phyloP scores from a whole-genome alignment of 164 flowering plant genomes.

The Aristolochia fimbriata region DNA sequence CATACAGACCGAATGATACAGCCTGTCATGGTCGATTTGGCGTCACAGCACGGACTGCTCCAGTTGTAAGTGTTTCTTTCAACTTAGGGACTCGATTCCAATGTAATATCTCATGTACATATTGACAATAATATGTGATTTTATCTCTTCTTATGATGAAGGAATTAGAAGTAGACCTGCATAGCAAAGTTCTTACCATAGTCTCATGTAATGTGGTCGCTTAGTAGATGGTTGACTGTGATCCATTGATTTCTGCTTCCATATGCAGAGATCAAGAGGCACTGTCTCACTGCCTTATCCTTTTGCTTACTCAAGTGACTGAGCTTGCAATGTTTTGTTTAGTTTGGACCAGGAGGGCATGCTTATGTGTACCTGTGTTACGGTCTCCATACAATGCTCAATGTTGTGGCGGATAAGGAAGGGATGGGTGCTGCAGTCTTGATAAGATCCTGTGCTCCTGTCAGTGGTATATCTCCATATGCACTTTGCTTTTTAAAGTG shows the following conservation, averaged over 20 bases:
- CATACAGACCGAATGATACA: slow-evolving; percentile 86
- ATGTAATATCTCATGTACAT: too few species aligned
- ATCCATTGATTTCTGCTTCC: background rate
- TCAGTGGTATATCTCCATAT: slow-evolving; percentile 39
- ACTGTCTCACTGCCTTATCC: background rate
- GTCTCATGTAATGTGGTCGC: too few species aligned
- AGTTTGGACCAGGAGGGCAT: slow-evolving; percentile 97
- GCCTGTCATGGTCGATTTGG: slow-evolving; percentile 97
- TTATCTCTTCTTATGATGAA: too few species aligned
- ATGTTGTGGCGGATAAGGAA: slow-evolving; percentile 90
- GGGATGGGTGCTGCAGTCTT: slow-evolving; percentile 94
- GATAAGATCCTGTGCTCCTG: slow-evolving; percentile 84
- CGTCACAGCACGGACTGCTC: slow-evolving; percentile 84
- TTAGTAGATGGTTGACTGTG: too few species aligned
- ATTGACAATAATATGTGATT: too few species aligned
- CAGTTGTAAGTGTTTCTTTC: slow-evolving; percentile 51
- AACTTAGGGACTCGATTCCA: too few species aligned
- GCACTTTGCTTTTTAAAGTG: background rate
- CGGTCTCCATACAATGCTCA: slow-evolving; percentile 90
- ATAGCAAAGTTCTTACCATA: too few species aligned
- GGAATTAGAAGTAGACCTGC: too few species aligned
- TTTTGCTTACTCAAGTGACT: background rate
- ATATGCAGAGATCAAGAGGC: background rate
- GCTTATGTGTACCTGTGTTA: slow-evolving; percentile 97
- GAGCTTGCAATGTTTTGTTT: background rate